phyloP scores from a whole-genome alignment of 1,284 basidiomycete species.

The Pseudozyma sp. region DNA sequence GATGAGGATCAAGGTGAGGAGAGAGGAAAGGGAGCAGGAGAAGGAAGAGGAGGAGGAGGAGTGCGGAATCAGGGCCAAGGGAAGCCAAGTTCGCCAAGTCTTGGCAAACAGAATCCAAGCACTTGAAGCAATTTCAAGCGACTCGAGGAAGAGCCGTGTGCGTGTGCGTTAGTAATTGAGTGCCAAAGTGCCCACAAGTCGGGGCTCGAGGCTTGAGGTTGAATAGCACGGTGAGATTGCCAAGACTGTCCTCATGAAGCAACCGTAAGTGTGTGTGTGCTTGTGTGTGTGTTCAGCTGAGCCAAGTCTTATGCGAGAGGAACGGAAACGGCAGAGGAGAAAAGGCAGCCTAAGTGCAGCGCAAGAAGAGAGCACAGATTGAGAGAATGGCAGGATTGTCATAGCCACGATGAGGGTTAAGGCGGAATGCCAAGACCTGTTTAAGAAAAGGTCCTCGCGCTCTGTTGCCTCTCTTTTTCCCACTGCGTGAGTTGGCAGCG shows the following conservation, averaged over 20 bases:
- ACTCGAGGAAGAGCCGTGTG: background rate
- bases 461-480: too few species aligned
- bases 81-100: constrained; percentile 11
- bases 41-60: constrained; percentile 1
- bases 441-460: background rate
- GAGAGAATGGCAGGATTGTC: too few species aligned
- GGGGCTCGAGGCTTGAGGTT: background rate
- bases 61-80: constrained; percentile 12
- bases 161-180: background rate
- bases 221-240: constrained; percentile 5
- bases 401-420: background rate
- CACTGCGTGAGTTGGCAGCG: background rate
- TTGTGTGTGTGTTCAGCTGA: background rate
- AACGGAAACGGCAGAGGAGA: background rate
- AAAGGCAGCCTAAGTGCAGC: background rate
- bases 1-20: background rate
- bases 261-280: background rate
- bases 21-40: background rate
- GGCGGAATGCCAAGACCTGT: constrained; percentile 6
- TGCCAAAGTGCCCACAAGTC: background rate
- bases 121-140: background rate
- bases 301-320: background rate
- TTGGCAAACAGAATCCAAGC: constrained; percentile 20
- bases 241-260: background rate
- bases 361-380: too few species aligned